Base-by-base conservation (phyloP, 257 asterid genomes). In the Buddleja alternifolia region DNA sequence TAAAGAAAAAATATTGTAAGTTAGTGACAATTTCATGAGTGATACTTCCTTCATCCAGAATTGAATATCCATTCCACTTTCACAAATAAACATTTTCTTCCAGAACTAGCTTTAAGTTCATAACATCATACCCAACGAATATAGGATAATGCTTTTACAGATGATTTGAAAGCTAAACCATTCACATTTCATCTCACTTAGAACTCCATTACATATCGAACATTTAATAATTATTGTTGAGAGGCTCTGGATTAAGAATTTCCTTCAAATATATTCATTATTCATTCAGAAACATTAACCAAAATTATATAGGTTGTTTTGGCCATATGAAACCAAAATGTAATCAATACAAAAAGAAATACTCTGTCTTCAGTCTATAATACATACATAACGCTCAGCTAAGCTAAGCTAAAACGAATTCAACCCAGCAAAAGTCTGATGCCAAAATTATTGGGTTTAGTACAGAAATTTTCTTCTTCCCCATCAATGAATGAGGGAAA, bases 251-350 rank as follows among this genome's bases (percentile, higher is more conserved):
- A 34, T 48, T 44, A 39, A 11, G 20, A 39, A 67, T 39, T 51
- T 52, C 10, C 54, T 39, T 21, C 55, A 24, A 7, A 34, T 57
- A 15, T n/a, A 29, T n/a, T 57, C 63, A 57, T 15, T 7, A 29
- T 1, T 55, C 61, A 55, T 25, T 10, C 9, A 55, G 19, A 54
- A 11, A 25, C 4, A 25, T n/a, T 8, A 15, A 58, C 7, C 64
- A 36, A 58, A 40, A 19, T 11, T 3, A 1, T 2, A 8, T 21
- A 11, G 55, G 54, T 21, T 20, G 8, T 58, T 32, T 23, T 41
- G 45, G 46, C 60, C 32, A 57, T 10, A 10, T 45, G 74, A 42
- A 45, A 46, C 52, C 51, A 62, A 21, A 40, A 69, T 19, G 24
- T 8, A 60, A 58, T 47, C 25, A 29, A 69, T 41, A 48, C 24